Conservation (phyloP, 228 moss, liverwort and hornwort species). For the Sphagnum magellanicum region DNA sequence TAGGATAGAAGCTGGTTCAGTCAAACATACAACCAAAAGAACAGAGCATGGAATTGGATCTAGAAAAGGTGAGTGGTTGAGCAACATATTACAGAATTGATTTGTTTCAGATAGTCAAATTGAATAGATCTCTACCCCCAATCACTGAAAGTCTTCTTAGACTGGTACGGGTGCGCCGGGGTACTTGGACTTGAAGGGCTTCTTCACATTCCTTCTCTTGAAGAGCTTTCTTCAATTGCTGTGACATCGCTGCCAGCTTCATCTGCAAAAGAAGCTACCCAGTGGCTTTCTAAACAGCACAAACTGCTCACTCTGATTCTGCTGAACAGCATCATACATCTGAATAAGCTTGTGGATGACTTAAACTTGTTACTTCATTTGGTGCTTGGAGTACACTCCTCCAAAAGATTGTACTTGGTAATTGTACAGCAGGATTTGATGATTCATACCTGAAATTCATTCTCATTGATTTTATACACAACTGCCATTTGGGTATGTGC, state of each 20-base stretch:
- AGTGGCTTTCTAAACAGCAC: not conserved
- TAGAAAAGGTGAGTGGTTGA: no score
- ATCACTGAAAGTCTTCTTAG: constrained; percentile 40
- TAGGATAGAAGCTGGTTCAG: no score
- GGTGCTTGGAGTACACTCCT: not conserved
- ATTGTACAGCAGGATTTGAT: not conserved
- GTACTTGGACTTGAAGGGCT: constrained; percentile 1
- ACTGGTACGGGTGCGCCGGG: constrained; percentile 29
- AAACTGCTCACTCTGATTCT: no score
- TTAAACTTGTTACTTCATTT: not conserved
- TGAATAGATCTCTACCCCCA: constrained; percentile 19
- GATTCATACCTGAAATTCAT: constrained; percentile 41
- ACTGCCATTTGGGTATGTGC: constrained; percentile 46
- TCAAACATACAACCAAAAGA: no score
- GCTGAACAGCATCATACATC: no score
- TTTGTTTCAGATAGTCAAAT: no score
- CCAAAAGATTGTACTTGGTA: not conserved
- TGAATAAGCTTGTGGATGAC: no score
- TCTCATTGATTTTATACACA: constrained; percentile 43
- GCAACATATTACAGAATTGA: no score
- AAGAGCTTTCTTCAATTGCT: constrained; percentile 28
- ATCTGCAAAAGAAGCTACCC: constrained; percentile 14
- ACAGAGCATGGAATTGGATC: no score
- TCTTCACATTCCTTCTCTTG: constrained; percentile 21
- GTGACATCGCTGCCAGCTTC: constrained; percentile 34